A percentile compares a stretch with the other conserved stretches of the same genome.
These are phyloP conservation scores for Venturia aucupariae DNA, from an alignment of 2,329 filamentous ascomycete species.

Conservation along the genomic window DNA sequence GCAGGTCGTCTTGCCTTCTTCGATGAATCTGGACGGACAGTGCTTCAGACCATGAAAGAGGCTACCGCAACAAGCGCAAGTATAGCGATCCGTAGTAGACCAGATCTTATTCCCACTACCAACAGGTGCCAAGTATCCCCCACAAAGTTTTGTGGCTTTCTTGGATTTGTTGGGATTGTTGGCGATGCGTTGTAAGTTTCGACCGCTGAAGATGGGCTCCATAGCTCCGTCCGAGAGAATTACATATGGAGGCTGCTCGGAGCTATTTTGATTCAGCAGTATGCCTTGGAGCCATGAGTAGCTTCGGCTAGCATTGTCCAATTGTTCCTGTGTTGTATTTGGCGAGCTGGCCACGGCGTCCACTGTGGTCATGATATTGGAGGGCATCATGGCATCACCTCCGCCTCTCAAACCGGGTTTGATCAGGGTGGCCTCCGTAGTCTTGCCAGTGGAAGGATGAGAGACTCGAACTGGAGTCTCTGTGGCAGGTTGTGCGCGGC, in stretches of 20 bases:
- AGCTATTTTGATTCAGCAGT: neutral
- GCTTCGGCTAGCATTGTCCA: neutral
- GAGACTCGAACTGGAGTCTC: neutral
- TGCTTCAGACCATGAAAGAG: neutral
- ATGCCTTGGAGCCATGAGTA: constrained; percentile 5
- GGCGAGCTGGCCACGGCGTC: neutral
- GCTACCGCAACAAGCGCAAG: neutral
- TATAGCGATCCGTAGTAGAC: neutral
- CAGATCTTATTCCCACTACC: neutral
- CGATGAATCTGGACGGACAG: neutral
- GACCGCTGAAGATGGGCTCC: neutral
- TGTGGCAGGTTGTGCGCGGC: neutral
- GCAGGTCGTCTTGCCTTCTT: neutral
- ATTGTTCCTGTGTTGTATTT: neutral
- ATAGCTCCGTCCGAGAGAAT: neutral
- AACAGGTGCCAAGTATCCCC: neutral
- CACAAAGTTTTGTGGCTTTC: neutral
- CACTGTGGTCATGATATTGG: neutral
- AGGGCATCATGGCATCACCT: neutral
- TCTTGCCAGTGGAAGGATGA: neutral
- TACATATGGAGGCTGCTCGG: neutral
- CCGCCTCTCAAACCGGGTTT: constrained; percentile 6
- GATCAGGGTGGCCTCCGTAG: neutral
- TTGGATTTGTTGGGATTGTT: neutral
- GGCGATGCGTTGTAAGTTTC: neutral